Evolutionary conservation across 257 asterid species (phyloP).

Genomic region (Plantago ovata): DNA sequence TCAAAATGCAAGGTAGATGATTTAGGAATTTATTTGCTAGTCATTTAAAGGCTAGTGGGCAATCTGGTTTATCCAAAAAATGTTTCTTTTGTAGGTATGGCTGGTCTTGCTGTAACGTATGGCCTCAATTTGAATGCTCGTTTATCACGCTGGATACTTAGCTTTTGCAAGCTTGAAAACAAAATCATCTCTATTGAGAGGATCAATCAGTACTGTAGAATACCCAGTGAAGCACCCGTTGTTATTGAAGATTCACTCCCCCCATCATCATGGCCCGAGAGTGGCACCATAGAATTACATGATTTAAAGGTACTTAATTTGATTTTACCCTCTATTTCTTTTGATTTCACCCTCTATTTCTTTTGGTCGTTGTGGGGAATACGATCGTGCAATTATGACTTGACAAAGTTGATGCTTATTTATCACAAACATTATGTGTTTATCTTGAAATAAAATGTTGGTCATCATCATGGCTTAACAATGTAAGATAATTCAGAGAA

Average conservation of each 20-base stretch:
- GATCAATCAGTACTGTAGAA: constrained; percentile 86
- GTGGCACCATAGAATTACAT: constrained; percentile 71
- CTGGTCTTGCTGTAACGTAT: constrained; percentile 97
- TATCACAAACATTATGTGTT: too few species aligned
- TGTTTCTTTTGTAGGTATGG: constrained; percentile 61
- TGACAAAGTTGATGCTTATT: too few species aligned
- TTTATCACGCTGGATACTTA: constrained; percentile 93
- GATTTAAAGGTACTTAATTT: constrained; percentile 68
- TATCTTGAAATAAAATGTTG: too few species aligned
- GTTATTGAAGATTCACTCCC: constrained; percentile 68
- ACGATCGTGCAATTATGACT: too few species aligned
- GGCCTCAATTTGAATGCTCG: constrained; percentile 97
- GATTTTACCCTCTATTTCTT: too few species aligned
- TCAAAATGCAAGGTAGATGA: not conserved
- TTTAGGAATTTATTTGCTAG: not conserved
- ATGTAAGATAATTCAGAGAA: too few species aligned
- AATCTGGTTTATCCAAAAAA: constrained; percentile 12
- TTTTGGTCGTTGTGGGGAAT: not conserved
- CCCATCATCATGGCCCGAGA: constrained; percentile 82
- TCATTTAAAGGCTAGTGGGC: too few species aligned
- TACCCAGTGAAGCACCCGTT: constrained; percentile 94
- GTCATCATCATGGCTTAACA: too few species aligned
- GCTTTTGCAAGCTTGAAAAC: constrained; percentile 99
- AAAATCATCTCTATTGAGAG: constrained; percentile 93
- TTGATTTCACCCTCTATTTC: not conserved